Conservation (phyloP, 2,329 filamentous ascomycete species). For the Grosmannia clavigera region DNA sequence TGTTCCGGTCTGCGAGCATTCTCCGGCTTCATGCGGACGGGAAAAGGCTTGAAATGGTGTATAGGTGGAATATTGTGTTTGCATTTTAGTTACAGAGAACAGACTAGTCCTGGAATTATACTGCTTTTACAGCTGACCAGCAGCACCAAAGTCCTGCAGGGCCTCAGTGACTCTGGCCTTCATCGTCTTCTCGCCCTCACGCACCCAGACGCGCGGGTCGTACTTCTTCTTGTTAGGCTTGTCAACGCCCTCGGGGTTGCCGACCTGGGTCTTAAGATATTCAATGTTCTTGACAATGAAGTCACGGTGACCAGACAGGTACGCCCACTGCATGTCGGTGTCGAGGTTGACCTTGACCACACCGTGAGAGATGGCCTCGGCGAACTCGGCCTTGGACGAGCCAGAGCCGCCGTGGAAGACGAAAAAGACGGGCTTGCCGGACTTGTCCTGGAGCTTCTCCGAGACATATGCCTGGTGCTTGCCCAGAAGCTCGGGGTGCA, state of each 20-base stretch:
- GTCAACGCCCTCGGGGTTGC: slow-evolving; percentile 83
- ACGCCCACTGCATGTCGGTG: slow-evolving; percentile 94
- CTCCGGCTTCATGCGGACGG: not conserved
- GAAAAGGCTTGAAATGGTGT: not conserved
- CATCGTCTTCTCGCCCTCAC: slow-evolving; percentile 96
- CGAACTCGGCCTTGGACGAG: slow-evolving; percentile 81
- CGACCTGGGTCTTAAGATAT: slow-evolving; percentile 75
- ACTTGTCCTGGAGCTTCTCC: slow-evolving; percentile 57
- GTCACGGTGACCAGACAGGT: slow-evolving; percentile 85
- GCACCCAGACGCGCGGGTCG: slow-evolving; percentile 67
- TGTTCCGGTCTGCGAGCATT: not conserved
- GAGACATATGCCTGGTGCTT: slow-evolving; percentile 94
- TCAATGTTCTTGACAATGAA: slow-evolving; percentile 92
- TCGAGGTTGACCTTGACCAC: slow-evolving; percentile 99
- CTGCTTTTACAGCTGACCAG: slow-evolving; percentile 54
- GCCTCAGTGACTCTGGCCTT: slow-evolving; percentile 64
- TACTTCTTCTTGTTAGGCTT: slow-evolving; percentile 99
- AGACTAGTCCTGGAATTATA: not conserved
- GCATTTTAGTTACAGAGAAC: not conserved
- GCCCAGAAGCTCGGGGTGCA: slow-evolving; percentile 87
- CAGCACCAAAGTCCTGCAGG: slow-evolving; percentile 84
- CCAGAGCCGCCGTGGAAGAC: slow-evolving; percentile 99
- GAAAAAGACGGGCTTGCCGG: slow-evolving; percentile 92
- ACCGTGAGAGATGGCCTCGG: slow-evolving; percentile 77
- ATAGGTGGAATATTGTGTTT: not conserved